Evolutionary conservation across 116 monocot genomes (phyloP).

Genomic region (Dioscorea cayenensis): DNA sequence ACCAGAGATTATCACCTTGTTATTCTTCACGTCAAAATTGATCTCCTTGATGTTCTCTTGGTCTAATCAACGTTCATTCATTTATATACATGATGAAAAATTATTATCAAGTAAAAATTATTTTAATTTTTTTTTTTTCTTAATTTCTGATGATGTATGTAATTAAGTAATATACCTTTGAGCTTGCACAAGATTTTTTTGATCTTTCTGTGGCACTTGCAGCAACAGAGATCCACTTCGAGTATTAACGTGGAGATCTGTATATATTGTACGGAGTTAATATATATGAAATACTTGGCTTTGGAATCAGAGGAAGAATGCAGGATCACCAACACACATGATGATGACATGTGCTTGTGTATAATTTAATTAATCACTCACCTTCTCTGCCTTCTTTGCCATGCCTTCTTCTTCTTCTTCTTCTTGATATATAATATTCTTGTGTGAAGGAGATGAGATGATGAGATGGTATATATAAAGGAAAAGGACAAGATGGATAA

Average conservation of each 20-base stretch:
- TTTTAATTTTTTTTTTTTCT: too few relatives aligned
- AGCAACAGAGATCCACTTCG: conserved; percentile 31
- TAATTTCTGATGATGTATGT: background rate
- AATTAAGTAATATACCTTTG: conserved; percentile 15
- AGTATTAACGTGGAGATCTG: conserved; percentile 17
- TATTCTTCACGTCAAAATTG: conserved; percentile 24
- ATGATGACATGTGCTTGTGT: too few relatives aligned
- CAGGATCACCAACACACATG: too few relatives aligned
- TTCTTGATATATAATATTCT: too few relatives aligned
- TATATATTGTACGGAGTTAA: too few relatives aligned
- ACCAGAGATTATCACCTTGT: conserved; percentile 21
- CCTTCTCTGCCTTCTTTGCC: too few relatives aligned
- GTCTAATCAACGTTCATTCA: background rate
- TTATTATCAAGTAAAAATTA: background rate
- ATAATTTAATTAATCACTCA: too few relatives aligned
- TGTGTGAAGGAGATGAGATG: background rate
- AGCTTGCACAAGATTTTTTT: conserved; percentile 19
- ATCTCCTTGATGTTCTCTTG: conserved; percentile 8
- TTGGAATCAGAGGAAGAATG: too few relatives aligned
- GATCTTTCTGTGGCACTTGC: conserved; percentile 25
- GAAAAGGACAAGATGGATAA: too few relatives aligned
- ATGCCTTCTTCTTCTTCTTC: too few relatives aligned
- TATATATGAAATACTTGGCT: too few relatives aligned
- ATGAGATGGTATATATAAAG: too few relatives aligned
- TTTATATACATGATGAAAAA: background rate